These are phyloP conservation scores for Colletotrichum endophyticum DNA, from an alignment of 2,329 filamentous ascomycete genomes.

Conservation along the genomic window DNA sequence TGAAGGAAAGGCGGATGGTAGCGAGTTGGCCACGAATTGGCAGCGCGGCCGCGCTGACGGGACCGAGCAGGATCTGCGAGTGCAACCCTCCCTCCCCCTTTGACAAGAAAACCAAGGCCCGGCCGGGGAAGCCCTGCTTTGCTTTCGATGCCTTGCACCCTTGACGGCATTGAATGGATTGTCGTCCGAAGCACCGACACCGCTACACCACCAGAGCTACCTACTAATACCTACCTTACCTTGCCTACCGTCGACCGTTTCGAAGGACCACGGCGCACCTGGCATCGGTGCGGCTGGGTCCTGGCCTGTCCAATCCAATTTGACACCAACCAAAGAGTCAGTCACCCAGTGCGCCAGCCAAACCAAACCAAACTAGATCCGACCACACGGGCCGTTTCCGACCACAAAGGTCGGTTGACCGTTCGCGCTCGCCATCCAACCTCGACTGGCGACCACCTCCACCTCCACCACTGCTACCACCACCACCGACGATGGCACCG, in stretches of 20 bases:
- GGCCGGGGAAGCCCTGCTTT: background rate
- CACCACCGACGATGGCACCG: background rate
- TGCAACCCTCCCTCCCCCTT: background rate
- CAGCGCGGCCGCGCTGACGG: slow-evolving; percentile 11
- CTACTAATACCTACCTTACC: background rate
- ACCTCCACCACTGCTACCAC: background rate
- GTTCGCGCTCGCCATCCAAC: background rate
- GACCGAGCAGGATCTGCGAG: slow-evolving; percentile 7
- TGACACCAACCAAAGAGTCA: background rate
- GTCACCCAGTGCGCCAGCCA: background rate
- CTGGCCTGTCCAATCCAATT: background rate
- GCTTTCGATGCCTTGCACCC: background rate
- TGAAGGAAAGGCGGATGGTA: background rate
- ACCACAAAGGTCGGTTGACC: background rate
- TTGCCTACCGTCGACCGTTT: slow-evolving; percentile 1
- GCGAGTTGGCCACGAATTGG: slow-evolving; percentile 7
- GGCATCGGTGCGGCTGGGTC: background rate
- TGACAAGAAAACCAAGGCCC: background rate
- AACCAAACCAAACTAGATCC: background rate
- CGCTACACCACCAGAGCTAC: background rate
- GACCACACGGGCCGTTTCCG: slow-evolving; percentile 1
- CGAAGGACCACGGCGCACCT: background rate
- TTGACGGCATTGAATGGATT: background rate
- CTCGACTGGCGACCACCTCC: background rate
- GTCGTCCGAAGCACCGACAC: background rate